Base-by-base conservation (phyloP, 1,139 yeast species). In the Hansenula anomala region DNA sequence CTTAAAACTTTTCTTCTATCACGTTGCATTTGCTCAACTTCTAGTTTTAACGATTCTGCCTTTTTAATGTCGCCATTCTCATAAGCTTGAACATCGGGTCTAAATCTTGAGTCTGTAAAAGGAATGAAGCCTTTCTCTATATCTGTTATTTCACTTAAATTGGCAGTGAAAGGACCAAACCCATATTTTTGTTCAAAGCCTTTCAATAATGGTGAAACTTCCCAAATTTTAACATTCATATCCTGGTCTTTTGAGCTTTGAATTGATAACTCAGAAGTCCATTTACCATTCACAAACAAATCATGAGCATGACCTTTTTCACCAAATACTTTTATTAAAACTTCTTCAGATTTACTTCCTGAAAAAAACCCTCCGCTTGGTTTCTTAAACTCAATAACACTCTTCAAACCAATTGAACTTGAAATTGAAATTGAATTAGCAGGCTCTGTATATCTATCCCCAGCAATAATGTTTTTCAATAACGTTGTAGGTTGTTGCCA, bases 401-500 rank as follows among this genome's bases (percentile, higher is more conserved):
- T 87, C 46, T 70, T 75, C 35, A 73, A 70, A 0, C 95, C 95
- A 15, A 66, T 67, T 3, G 88, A 75, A 4, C 92, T 78, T 37
- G 75, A 74, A 6, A 92, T 71, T 0, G 82, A 77, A 47, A 88
- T 69, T 3, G 79, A 61, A 10, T 88, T 83, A 2, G 74, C 69
- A 2, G 98, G 98, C 58, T 92, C 98, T n/a, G 88, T 70, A 59
- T 89, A 92, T 59, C 88, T 85, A 54, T 92, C 97, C 24, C 98
- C 98, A 4, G 97, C 96, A 55, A 92, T 80, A 39, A 92, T 72
- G 55, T 90, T 90, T 52, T 92, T 82, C 55, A 92, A 66, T 56
- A 87, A 71, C 0, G 95, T 80, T 1, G 86, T 78, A 10, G 98
- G 97, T 50, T 83, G 92, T 16, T 67, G 59, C 92, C 95, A 92